Conservation (phyloP, 208 protist species). For the Trichomonas vaginalis region DNA sequence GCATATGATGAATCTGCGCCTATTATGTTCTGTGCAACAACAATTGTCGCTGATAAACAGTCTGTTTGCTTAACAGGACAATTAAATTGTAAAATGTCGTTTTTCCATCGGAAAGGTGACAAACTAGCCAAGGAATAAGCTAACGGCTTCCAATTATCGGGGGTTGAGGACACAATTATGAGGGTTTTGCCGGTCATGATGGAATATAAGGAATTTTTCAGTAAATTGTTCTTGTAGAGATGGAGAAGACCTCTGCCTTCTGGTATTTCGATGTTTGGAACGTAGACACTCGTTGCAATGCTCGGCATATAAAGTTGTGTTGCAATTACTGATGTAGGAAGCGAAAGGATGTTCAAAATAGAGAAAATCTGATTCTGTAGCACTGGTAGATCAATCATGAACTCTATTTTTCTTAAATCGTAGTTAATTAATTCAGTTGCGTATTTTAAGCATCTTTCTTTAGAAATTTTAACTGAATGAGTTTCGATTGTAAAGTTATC, state of each 20-base stretch:
- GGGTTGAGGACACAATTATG: background rate
- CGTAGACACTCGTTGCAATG: background rate
- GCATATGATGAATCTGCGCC: background rate
- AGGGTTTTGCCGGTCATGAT: background rate
- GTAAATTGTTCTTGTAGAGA: background rate
- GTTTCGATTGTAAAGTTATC: background rate
- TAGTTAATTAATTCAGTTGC: background rate
- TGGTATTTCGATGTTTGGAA: background rate
- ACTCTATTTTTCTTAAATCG: background rate
- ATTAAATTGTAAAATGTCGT: background rate
- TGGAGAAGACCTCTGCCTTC: background rate
- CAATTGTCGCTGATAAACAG: background rate
- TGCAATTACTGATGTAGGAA: background rate
- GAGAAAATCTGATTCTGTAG: background rate
- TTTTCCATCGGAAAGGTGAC: background rate
- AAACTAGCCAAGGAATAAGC: background rate
- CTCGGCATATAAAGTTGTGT: background rate
- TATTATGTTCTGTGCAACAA: background rate
- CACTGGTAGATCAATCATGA: background rate
- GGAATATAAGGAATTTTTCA: background rate
- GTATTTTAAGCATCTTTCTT: background rate
- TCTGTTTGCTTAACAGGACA: background rate
- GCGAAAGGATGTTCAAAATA: background rate
- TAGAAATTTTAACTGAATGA: background rate
- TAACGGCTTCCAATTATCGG: background rate